These are phyloP conservation scores for Phyllosticta paracitricarpa DNA, from an alignment of 2,329 filamentous ascomycete species.

Conservation along the genomic window DNA sequence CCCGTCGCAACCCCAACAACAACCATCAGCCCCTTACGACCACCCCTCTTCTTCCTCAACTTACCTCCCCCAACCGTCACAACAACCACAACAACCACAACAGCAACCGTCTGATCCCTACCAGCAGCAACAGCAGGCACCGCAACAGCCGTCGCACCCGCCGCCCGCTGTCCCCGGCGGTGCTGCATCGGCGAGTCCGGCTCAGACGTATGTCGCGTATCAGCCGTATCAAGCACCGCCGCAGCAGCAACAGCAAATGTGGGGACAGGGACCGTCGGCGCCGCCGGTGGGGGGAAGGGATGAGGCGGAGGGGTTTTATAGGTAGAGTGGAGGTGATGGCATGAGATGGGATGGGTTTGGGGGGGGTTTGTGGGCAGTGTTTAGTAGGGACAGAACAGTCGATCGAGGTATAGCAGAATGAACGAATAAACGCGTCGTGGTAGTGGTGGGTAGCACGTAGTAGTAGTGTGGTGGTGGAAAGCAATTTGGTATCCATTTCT, in stretches of 20 bases:
- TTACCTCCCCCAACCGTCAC: constrained; percentile 11
- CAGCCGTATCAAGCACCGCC: constrained; percentile 19
- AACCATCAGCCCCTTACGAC: constrained; percentile 12
- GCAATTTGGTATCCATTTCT: no score
- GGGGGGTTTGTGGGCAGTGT: no score
- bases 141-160: constrained; percentile 17
- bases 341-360: not conserved
- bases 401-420: no score
- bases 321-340: constrained; percentile 6
- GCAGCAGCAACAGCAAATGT: constrained; percentile 10
- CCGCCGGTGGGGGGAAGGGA: constrained; percentile 22
- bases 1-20: constrained; percentile 20
- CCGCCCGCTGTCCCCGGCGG: constrained; percentile 10
- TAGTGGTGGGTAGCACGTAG: no score
- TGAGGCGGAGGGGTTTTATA: constrained; percentile 20
- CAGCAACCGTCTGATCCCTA: constrained; percentile 10
- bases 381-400: no score
- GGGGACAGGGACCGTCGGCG: constrained; percentile 15
- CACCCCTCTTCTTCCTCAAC: not conserved
- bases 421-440: no score
- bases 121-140: constrained; percentile 18
- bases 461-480: no score
- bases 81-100: constrained; percentile 16
- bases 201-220: constrained; percentile 13
- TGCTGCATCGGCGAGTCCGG: not conserved